phyloP scores from a whole-genome alignment of 345 rosid species.

The Dipteronia dyeriana region DNA sequence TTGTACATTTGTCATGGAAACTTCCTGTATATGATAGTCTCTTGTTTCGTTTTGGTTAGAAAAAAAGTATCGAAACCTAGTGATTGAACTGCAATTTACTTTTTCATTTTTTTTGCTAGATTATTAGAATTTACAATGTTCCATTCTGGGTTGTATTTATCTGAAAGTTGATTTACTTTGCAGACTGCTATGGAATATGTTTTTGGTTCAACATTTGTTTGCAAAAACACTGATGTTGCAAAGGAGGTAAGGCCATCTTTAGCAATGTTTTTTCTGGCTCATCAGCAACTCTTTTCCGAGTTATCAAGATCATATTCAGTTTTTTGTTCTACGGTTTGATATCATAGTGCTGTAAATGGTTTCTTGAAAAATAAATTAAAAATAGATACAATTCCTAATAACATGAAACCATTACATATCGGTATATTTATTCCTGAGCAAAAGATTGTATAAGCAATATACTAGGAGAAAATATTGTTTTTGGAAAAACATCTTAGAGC shows the following conservation, averaged over 20 bases:
- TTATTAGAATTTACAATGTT: neutral
- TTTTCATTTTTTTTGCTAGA: constrained; percentile 3
- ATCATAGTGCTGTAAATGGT: neutral
- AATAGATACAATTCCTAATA: neutral
- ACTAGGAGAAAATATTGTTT: neutral
- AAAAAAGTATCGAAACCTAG: neutral
- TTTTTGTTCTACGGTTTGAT: neutral
- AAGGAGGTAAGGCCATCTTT: constrained; percentile 62
- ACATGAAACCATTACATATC: neutral
- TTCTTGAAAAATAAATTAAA: neutral
- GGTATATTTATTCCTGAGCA: neutral
- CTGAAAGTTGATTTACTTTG: constrained; percentile 31
- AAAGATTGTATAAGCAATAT: neutral
- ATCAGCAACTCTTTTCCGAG: neutral
- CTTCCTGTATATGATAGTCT: neutral
- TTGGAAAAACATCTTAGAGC: neutral
- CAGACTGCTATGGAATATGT: constrained; percentile 95
- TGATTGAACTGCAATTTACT: neutral
- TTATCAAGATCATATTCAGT: neutral
- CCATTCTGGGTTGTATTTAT: constrained; percentile 11
- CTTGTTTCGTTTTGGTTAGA: neutral
- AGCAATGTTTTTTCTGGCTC: neutral
- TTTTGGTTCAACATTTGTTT: constrained; percentile 93
- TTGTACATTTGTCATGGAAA: neutral
- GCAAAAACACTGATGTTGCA: constrained; percentile 83